Percentiles rank a stretch among this genome's conserved stretches.
Evolutionary conservation across 148 eudicot genomes (phyloP).

Genomic region (Bassia scoparia): DNA sequence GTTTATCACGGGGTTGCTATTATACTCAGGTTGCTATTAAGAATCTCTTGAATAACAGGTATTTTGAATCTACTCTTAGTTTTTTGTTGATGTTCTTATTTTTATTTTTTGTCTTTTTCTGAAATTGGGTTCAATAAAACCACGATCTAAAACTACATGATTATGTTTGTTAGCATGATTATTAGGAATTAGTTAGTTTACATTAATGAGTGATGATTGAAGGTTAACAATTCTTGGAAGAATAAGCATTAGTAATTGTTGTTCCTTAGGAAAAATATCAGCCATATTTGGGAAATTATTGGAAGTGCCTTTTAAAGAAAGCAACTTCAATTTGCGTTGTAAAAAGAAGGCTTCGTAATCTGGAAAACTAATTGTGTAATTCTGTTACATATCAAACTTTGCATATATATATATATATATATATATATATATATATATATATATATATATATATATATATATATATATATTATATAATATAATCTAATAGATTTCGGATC

Average conservation of each 20-base stretch:
- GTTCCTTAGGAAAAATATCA: constrained; percentile 25
- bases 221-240: constrained; percentile 1
- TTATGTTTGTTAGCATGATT: not conserved
- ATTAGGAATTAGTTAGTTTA: not conserved
- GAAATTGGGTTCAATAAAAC: not conserved
- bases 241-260: not conserved
- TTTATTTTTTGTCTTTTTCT: not conserved
- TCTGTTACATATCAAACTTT: constrained; percentile 9
- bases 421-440: too few species aligned
- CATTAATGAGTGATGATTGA: not conserved
- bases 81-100: too few species aligned
- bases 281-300: constrained; percentile 11
- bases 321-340: constrained; percentile 17
- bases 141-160: not conserved
- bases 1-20: too few species aligned
- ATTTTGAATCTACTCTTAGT: too few species aligned
- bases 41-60: too few species aligned
- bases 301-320: constrained; percentile 20
- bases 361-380: constrained; percentile 4
- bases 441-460: not conserved
- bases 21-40: too few species aligned
- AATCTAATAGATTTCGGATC: constrained; percentile 14
- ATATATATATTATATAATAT: constrained; percentile 14
- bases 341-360: constrained; percentile 14
- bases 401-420: not conserved